These are phyloP conservation scores for Trametes maxima DNA, from an alignment of 768 basidiomycete species.

Conservation along the genomic window DNA sequence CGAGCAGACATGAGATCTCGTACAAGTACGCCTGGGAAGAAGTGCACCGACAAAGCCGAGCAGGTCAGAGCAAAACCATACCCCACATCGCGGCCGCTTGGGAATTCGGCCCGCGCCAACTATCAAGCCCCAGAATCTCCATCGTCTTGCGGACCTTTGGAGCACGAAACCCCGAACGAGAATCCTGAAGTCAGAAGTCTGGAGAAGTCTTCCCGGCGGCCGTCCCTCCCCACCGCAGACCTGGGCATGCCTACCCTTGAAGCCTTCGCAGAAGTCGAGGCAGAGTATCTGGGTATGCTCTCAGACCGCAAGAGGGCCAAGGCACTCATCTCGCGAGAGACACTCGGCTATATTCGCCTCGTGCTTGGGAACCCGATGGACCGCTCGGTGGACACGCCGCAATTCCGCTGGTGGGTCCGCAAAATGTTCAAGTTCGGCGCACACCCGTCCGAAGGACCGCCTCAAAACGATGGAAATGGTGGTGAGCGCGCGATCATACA, in stretches of 20 bases:
- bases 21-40: background rate
- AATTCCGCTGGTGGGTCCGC: conserved; percentile 83
- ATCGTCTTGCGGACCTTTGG: too few relatives aligned
- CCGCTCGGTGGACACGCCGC: conserved; percentile 52
- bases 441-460: background rate
- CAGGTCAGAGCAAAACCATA: background rate
- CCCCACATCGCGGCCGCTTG: background rate
- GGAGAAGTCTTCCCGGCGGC: background rate
- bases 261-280: conserved; percentile 61
- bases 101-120: background rate
- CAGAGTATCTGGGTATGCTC: conserved; percentile 58
- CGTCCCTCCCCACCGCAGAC: background rate
- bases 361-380: conserved; percentile 58
- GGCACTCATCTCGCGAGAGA: conserved; percentile 68
- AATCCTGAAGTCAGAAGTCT: background rate
- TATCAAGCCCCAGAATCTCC: background rate
- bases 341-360: conserved; percentile 75
- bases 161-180: too few relatives aligned
- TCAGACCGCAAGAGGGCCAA: conserved; percentile 62
- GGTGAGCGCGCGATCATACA: conserved; percentile 60
- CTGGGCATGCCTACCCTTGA: conserved; percentile 64
- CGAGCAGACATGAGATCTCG: too few relatives aligned
- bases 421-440: conserved; percentile 66
- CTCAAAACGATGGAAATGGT: conserved; percentile 10
- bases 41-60: background rate